Base-by-base conservation (phyloP, 2,329 filamentous ascomycete species). In the Apiospora sp. region DNA sequence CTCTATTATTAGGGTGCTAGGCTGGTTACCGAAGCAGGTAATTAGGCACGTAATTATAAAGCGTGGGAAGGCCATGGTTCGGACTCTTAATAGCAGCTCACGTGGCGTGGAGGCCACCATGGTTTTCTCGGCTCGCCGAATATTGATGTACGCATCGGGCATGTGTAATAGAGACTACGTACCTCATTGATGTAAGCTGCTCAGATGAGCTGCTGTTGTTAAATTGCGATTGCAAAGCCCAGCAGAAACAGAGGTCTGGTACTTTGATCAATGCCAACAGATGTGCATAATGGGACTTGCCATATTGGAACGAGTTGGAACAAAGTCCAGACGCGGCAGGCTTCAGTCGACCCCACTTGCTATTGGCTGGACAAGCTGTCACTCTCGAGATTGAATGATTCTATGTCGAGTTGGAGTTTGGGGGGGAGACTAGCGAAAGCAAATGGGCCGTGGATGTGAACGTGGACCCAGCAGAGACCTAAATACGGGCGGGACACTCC, bases 281-380 rank as follows among this genome's bases (percentile, higher is more conserved):
- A 64, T 41, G 30, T n/a, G 58, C 58, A 64, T 64, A 34, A 64
- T n/a, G 58, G 51, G 27, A 30, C 51, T 58, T 30, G 24, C 24
- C 27, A 58, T 64, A 64, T 64, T 41, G 58, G 58, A 64, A 64
- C 34, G 58, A 64, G 58, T 64, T 64, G 58, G 58, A 64, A 64
- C 58, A 64, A n/a, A 64, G 58, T n/a, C 58, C 58, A 64, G 58
- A 64, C 58, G 58, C 58, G 19, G 34, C 58, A 64, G 58, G 58
- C 58, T 64, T 64, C 58, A 64, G 58, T 64, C 16, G 30, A 64
- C 58, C 58, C 58, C 58, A 64, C 58, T 64, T 64, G 58, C 58
- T 64, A 64, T 64, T 64, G 58, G 58, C 58, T 64, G 58, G 58
- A 64, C 58, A 41, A 64, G 58, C 58, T 64, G 58, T 64, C 58